Evolutionary conservation across 495 filamentous ascomycete genomes (phyloP), one percentile per base, ranked within the genome.

Genomic region (Cetradonia linearis): DNA sequence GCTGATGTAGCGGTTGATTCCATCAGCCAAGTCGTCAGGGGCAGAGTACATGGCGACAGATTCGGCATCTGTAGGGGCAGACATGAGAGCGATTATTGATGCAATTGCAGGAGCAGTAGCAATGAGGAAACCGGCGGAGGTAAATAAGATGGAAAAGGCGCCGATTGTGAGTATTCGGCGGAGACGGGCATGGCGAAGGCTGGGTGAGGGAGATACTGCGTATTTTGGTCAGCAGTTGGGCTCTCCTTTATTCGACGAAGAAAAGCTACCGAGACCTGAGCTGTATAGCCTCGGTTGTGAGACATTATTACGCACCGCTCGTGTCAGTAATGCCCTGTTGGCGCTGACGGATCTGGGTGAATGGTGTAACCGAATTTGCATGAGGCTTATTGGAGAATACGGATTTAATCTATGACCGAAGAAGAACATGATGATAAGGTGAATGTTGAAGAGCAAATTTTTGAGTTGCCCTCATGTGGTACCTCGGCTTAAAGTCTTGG

Each of bases 1-100:
- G 67, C 81, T 78, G 67, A 97, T 89, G 67, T 80, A 77, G 30
- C 80, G 73, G 62, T 96, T 84, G 60, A 92, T 79, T 61, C 83
- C 78, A 47, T 72, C 75, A 25, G 85, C 73, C 8, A 78, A 65
- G 7, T 81, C 78, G 59, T 85, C 81, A n/a, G 74, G 59, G 10
- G 92, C 83, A 1, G 66, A 68, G 77, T 80, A 96, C 66, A 85
- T 74, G 30, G 71, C 68, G 33, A 92, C 78, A 40, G 85, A 85
- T 60, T 96, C 87, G 63, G 81, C 83, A 69, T 94, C 86, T 46
- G 81, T 81, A 23, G 83, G 81, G 3, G 59, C 53, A 13, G 61
- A 56, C 56, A 68, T 49, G 5, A 66, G 60, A 42, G 62, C 47
- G 20, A 63, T 38, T 11, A 66, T 61, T 28, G 62, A 59, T 2